phyloP scores from a whole-genome alignment of 352 stramenopile species.

The Phytophthora colocasiae region DNA sequence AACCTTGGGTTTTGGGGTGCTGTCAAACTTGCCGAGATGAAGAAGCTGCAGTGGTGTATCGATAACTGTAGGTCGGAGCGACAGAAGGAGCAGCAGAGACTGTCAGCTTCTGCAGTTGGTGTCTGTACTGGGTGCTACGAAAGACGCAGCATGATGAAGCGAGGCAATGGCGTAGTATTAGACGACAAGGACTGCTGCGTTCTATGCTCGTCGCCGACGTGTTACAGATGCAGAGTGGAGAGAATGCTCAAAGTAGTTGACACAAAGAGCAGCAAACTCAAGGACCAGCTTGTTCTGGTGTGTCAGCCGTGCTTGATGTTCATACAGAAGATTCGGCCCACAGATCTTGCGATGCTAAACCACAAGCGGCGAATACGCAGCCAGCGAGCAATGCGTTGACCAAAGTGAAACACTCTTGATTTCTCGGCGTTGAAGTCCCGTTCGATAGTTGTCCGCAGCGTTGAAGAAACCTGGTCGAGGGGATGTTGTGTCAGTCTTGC shows the following conservation, averaged over 20 bases:
- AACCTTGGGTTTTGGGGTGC: conserved; percentile 19
- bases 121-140: conserved; percentile 19
- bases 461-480: background rate
- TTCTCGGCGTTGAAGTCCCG: conserved; percentile 3
- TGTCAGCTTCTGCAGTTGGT: conserved; percentile 12
- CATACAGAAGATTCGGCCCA: conserved; percentile 17
- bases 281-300: conserved; percentile 16
- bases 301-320: conserved; percentile 27
- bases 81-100: conserved; percentile 23
- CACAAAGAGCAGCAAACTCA: conserved; percentile 14
- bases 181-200: conserved; percentile 14
- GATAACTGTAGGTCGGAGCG: conserved; percentile 11
- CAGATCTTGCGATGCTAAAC: conserved; percentile 21
- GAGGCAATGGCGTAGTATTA: background rate
- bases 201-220: conserved; percentile 25
- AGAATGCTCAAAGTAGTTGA: conserved; percentile 14
- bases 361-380: conserved; percentile 1
- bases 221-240: conserved; percentile 22
- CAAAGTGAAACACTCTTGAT: background rate
- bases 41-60: conserved; percentile 39
- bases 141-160: conserved; percentile 17
- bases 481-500: conserved; percentile 6
- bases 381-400: background rate
- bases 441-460: background rate
- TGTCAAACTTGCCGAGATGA: conserved; percentile 25